Conservation (phyloP, 352 stramenopile genomes). For the Hyaloperonospora arabidopsidis region DNA sequence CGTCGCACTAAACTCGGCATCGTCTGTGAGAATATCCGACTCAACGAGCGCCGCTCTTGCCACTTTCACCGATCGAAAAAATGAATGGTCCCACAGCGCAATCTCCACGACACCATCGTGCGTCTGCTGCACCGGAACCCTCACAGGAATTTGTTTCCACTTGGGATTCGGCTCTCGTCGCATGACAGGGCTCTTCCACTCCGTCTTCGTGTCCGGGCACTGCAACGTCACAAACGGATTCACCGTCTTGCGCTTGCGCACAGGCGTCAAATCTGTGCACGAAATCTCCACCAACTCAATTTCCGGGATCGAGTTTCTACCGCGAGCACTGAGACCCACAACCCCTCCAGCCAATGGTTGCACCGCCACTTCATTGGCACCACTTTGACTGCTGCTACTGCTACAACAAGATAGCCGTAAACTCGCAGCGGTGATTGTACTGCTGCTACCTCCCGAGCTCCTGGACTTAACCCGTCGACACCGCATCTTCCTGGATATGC, state of each 20-base stretch:
- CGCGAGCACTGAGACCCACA: too few relatives aligned
- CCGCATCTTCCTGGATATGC: constrained; percentile 5
- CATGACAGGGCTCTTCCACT: constrained; percentile 45
- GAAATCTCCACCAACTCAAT: constrained; percentile 31
- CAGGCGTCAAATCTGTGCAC: constrained; percentile 33
- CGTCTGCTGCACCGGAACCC: constrained; percentile 31
- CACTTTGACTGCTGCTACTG: constrained; percentile 32
- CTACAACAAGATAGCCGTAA: constrained; percentile 20
- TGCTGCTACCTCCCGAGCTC: constrained; percentile 22
- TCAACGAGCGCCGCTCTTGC: constrained; percentile 37
- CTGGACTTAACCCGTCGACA: constrained; percentile 26
- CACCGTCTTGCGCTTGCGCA: constrained; percentile 47
- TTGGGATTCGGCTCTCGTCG: constrained; percentile 34
- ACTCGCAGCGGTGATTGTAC: constrained; percentile 16
- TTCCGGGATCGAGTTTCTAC: constrained; percentile 11
- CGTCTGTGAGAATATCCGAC: constrained; percentile 36
- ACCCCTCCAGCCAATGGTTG: constrained; percentile 12
- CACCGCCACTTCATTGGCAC: constrained; percentile 19
- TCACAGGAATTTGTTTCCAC: constrained; percentile 37
- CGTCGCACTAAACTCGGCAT: constrained; percentile 30
- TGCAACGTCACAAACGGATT: constrained; percentile 50
- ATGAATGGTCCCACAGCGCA: constrained; percentile 57
- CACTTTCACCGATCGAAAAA: constrained; percentile 57
- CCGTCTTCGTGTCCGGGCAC: constrained; percentile 18
- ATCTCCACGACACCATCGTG: constrained; percentile 39